Conservation (phyloP, 257 asterid species). For the Solanum dulcamara region DNA sequence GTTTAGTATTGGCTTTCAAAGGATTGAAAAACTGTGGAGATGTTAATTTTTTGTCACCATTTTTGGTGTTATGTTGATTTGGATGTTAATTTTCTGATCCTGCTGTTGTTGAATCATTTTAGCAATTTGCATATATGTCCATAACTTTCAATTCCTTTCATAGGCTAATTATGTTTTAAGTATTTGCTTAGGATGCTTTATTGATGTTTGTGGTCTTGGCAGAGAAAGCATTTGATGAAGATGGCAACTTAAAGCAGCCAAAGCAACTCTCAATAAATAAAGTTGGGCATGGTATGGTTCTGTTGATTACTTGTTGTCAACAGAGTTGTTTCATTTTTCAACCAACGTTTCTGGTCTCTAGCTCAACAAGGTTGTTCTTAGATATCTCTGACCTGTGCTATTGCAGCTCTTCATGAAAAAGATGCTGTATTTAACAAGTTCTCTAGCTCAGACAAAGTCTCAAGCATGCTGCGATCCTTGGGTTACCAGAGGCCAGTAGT, state of each 20-base stretch:
- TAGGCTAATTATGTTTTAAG: background rate
- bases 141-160: background rate
- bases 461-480: conserved; percentile 41
- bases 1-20: background rate
- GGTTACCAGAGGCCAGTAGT: conserved; percentile 51
- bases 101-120: background rate
- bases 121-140: background rate
- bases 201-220: conserved; percentile 10
- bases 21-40: background rate
- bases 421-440: conserved; percentile 63
- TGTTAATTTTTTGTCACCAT: background rate
- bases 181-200: background rate
- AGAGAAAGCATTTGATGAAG: conserved; percentile 70
- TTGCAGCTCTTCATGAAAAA: conserved; percentile 55
- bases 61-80: background rate
- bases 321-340: background rate
- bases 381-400: background rate
- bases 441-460: conserved; percentile 49
- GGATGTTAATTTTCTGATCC: background rate
- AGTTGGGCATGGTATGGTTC: conserved; percentile 72
- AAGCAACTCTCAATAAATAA: conserved; percentile 66
- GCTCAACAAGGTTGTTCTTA: background rate
- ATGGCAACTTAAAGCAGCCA: conserved; percentile 60
- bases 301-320: background rate
- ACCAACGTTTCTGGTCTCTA: background rate